Conservation (phyloP, 2,329 filamentous ascomycete genomes). For the Chrysosphaeria jannelii region DNA sequence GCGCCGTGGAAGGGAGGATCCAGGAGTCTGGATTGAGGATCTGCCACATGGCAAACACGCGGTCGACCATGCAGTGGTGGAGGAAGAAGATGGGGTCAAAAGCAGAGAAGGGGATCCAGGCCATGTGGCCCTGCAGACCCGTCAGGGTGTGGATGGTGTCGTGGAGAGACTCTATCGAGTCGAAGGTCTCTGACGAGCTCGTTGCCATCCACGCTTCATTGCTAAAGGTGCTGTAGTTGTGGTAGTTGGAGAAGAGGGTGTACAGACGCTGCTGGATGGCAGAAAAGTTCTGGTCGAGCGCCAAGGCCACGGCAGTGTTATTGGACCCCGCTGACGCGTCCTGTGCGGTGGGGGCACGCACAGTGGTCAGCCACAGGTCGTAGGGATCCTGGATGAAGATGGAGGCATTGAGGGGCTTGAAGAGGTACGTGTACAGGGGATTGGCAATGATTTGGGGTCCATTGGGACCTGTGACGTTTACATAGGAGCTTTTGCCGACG, state of each 20-base stretch:
- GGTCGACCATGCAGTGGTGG: slow-evolving; percentile 48
- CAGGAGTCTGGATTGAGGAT: slow-evolving; percentile 36
- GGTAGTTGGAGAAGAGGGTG: slow-evolving; percentile 34
- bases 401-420: slow-evolving; percentile 24
- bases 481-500: slow-evolving; percentile 12
- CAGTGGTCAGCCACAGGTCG: slow-evolving; percentile 25
- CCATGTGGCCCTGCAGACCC: slow-evolving; percentile 36
- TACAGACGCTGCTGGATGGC: slow-evolving; percentile 32
- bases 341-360: slow-evolving; percentile 19
- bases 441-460: slow-evolving; percentile 25
- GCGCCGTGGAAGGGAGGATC: slow-evolving; percentile 23
- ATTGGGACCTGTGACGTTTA: slow-evolving; percentile 24
- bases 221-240: slow-evolving; percentile 36
- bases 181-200: slow-evolving; percentile 17
- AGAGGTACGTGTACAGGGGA: slow-evolving; percentile 28
- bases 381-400: slow-evolving; percentile 31
- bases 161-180: slow-evolving; percentile 35
- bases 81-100: slow-evolving; percentile 59
- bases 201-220: slow-evolving; percentile 31
- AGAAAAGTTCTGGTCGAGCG: slow-evolving; percentile 19
- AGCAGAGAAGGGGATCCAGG: slow-evolving; percentile 36
- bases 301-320: slow-evolving; percentile 21
- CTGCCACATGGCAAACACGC: slow-evolving; percentile 52
- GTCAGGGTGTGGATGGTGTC: slow-evolving; percentile 29
- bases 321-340: slow-evolving; percentile 19